Evolutionary conservation across 1,284 basidiomycete species (phyloP).

Genomic region (Apiotrichum sp.): DNA sequence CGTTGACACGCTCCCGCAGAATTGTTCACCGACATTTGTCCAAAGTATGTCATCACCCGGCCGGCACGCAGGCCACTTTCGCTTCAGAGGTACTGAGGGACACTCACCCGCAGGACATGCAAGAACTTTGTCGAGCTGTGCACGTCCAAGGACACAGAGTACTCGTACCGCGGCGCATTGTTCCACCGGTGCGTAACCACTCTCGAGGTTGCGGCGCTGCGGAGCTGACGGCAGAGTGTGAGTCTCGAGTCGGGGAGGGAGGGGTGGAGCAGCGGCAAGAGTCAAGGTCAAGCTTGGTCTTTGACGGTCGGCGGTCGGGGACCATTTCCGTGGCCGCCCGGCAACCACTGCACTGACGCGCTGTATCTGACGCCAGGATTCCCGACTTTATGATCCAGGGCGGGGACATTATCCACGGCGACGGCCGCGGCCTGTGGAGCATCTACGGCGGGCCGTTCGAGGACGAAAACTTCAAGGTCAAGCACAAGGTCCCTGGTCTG

Average conservation of each 20-base stretch:
- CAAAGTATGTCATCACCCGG: slow-evolving; percentile 1
- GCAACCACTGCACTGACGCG: background rate
- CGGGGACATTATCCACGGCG: slow-evolving; percentile 53
- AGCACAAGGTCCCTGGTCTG: slow-evolving; percentile 8
- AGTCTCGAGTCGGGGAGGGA: background rate
- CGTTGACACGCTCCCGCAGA: slow-evolving; percentile 7
- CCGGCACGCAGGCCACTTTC: no score
- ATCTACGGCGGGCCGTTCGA: slow-evolving; percentile 29
- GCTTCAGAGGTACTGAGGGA: no score
- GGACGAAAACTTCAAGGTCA: slow-evolving; percentile 21
- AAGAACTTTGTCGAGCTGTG: slow-evolving; percentile 15
- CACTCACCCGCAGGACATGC: slow-evolving; percentile 4
- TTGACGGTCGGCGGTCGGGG: no score
- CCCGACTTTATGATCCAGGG: slow-evolving; percentile 77
- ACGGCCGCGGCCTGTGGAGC: slow-evolving; percentile 48
- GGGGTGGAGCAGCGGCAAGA: no score
- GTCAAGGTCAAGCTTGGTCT: no score
- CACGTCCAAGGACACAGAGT: background rate
- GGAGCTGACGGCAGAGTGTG: slow-evolving; percentile 7
- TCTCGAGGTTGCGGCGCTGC: background rate
- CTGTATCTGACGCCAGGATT: background rate
- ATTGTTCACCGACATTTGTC: slow-evolving; percentile 12
- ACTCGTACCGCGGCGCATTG: background rate
- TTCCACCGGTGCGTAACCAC: slow-evolving; percentile 11
- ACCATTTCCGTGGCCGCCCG: no score